Evolutionary conservation across 1,284 basidiomycete genomes (phyloP), one percentile per base, ranked within the genome.

Genomic region (Puccinia horiana): DNA sequence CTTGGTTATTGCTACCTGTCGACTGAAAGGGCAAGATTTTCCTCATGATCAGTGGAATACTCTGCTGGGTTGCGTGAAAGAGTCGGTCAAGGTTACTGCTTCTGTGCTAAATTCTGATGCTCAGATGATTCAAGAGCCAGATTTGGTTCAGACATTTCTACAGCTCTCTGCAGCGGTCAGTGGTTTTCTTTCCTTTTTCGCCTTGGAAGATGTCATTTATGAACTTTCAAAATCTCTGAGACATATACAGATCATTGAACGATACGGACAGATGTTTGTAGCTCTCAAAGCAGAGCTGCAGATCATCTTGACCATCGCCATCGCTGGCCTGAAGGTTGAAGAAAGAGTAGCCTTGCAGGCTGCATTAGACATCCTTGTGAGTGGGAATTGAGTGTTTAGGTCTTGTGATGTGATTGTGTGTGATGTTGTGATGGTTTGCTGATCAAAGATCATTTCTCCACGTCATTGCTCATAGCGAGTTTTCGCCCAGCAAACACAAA

Each of bases 131-230:
- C 83, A 84, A 72, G 85, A 85, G 37, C 86, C 86, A 0, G 86
- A 86, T 58, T 75, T 85, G 4, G 85, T 85, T 1, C 84, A 85
- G 23, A 84, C 83, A 14, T 86, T 86, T 75, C 82, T 86, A n/a
- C 78, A 77, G 69, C 84, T 83, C 77, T 79, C 77, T 29, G 72
- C 82, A 35, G 76, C 79, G 18, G 83, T 82, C 23, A 54, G 76
- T 20, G 29, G 40, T 20, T 83, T 67, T 35, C 80, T 49, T 73
- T 26, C 32, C 20, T 58, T 23, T 2, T 11, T 11, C 26, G n/a
- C 40, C 26, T 35, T 23, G 44, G 20, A 14, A 2, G 35, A 63
- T 37, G n/a, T n/a, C n/a, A 40, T 65, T 35, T 40, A 8, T 26
- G 16, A 61, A 14, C 29, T 61, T 35, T 44, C 6, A 49, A 18